Conservation (phyloP, 345 rosid species). For the Psidium guajava region DNA sequence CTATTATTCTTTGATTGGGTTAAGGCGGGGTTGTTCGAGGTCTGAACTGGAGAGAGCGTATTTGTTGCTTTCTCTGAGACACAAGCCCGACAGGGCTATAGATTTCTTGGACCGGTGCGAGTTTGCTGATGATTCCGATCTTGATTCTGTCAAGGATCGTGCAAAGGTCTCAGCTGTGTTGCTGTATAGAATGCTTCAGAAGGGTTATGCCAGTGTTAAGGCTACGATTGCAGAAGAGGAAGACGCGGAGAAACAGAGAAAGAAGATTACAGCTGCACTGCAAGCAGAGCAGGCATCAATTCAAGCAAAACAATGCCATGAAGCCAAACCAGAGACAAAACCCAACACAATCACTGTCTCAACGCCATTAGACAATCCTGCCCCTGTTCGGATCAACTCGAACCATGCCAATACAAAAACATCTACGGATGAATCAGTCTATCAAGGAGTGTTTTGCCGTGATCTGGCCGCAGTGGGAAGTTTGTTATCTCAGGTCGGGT, state of each 20-base stretch:
- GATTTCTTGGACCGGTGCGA: slow-evolving; percentile 34
- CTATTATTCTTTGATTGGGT: slow-evolving; percentile 31
- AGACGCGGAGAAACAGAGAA: slow-evolving; percentile 50
- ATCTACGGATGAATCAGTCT: slow-evolving; percentile 24
- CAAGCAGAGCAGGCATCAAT: slow-evolving; percentile 37
- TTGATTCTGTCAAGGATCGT: slow-evolving; percentile 29
- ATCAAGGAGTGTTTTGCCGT: slow-evolving; percentile 81
- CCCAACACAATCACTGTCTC: neutral
- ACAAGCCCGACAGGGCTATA: slow-evolving; percentile 30
- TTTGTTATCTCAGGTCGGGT: slow-evolving; percentile 64
- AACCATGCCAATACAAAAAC: slow-evolving; percentile 4
- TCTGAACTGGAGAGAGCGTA: slow-evolving; percentile 43
- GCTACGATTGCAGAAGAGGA: slow-evolving; percentile 40
- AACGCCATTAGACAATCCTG: neutral
- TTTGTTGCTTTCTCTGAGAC: slow-evolving; percentile 24
- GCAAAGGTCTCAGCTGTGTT: slow-evolving; percentile 27
- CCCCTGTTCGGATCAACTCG: slow-evolving; percentile 3
- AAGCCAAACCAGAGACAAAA: slow-evolving; percentile 13
- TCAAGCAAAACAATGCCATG: slow-evolving; percentile 24
- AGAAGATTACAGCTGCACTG: slow-evolving; percentile 29
- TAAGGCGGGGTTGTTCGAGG: slow-evolving; percentile 35
- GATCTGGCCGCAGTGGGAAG: slow-evolving; percentile 75
- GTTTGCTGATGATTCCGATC: slow-evolving; percentile 22
- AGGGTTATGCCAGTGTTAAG: slow-evolving; percentile 18
- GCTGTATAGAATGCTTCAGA: slow-evolving; percentile 33